Evolutionary conservation across 148 eudicot species (phyloP).

Genomic region (Vaccinium macrocarpon): DNA sequence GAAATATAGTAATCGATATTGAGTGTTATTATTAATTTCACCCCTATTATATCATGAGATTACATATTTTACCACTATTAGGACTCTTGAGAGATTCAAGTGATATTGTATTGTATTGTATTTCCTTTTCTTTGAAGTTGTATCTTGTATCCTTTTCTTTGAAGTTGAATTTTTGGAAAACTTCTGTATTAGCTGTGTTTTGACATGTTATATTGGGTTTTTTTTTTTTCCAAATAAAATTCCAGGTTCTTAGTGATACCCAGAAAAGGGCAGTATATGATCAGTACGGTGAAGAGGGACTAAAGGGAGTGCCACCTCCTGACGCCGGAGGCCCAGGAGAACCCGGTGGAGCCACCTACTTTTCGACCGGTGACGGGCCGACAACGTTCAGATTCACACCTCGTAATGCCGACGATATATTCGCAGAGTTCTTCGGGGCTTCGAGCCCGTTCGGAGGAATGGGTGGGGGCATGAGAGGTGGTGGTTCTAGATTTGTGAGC

Average conservation of each 20-base stretch:
- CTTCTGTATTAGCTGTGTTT: background rate
- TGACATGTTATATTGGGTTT: background rate
- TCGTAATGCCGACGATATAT: constrained; percentile 67
- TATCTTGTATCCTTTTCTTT: background rate
- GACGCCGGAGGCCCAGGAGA: constrained; percentile 39
- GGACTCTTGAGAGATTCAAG: background rate
- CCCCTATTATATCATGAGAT: too few relatives aligned
- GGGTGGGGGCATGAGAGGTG: constrained; percentile 37
- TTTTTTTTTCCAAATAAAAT: too few relatives aligned
- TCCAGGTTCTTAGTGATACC: constrained; percentile 71
- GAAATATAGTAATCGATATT: too few relatives aligned
- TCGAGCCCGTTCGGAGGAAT: constrained; percentile 52
- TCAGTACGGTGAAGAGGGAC: constrained; percentile 74
- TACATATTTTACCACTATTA: background rate
- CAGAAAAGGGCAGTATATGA: constrained; percentile 73
- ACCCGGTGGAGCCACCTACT: constrained; percentile 52
- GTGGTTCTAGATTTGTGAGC: constrained; percentile 40
- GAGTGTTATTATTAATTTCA: background rate
- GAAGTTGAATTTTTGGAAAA: background rate
- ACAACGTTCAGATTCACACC: constrained; percentile 54
- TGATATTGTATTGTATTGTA: background rate
- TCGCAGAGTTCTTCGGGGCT: constrained; percentile 67
- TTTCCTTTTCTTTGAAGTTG: background rate
- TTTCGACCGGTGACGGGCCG: constrained; percentile 57
- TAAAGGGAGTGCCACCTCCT: constrained; percentile 67